Base-by-base conservation (phyloP, 2,329 filamentous ascomycete species). In the Colletotrichum sp. region DNA sequence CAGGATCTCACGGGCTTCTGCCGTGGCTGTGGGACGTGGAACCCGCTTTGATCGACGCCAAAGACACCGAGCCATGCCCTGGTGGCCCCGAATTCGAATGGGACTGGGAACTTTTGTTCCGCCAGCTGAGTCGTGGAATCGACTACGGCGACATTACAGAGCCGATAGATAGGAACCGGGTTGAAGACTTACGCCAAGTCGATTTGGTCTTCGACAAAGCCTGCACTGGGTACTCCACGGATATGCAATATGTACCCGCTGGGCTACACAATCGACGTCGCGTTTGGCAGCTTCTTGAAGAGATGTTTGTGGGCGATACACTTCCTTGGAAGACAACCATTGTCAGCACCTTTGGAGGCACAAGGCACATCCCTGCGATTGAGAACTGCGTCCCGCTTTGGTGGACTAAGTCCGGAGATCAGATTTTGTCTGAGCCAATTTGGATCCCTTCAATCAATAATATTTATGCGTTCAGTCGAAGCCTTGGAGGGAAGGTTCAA, bases 311-410 rank as follows among this genome's bases (percentile, higher is more conserved):
- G 11, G 44, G 64, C 27, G 64, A 67, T 6, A 5, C 64, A 6
- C 6, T 57, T 7, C 64, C 64, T 12, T 13, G 52, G n/a, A 1
- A 57, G 52, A 16, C 52, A 2, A n/a, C 19, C 8, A 2, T n/a
- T 30, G 34, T 15, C 9, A 25, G 25, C 30, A 0, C 0, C 19
- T n/a, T 0, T 22, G 11, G 0, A 28, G 0, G 57, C 39, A n/a
- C 57, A 28, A 12, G 1, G 11, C 32, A 39, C 22, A 28, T 63
- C 5, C 57, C 57, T 27, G 16, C 25, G 2, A 19, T 28, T 19
- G 22, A 63, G 15, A 30, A 63, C 6, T 36, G 28, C 6, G 30
- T 63, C 7, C 59, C 30, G 1, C 30, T 63, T 13, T 63, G 60
- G 60, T 63, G 60, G 30, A 25, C 4, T 25, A 63, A 36, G 30